A percentile compares a stretch with the other conserved stretches of the same genome.
Evolutionary conservation across 75 land plant species (phyloP).

Genomic region (Sequoia sempervirens): DNA sequence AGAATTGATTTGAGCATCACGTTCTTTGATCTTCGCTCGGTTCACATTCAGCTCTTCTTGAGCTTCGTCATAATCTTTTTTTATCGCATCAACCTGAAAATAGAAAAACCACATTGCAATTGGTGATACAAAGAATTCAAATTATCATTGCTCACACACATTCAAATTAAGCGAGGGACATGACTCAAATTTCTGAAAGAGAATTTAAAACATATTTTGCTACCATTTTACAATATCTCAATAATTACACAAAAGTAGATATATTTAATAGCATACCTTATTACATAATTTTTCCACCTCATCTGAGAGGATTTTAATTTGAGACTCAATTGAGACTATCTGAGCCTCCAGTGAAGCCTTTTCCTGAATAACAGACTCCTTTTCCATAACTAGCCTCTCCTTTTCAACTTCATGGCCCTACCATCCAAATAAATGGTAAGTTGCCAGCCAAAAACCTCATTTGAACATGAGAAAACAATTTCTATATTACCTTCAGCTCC

Average conservation of each 20-base stretch:
- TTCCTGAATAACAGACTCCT: conserved; percentile 77
- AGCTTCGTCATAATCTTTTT: conserved; percentile 53
- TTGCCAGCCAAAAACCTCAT: background rate
- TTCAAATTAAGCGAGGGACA: background rate
- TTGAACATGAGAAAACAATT: conserved; percentile 2
- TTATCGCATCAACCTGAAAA: conserved; percentile 55
- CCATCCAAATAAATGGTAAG: conserved; percentile 13
- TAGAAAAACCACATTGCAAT: background rate
- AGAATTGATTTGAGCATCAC: conserved; percentile 78
- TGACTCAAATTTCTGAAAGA: background rate
- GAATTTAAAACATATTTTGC: background rate
- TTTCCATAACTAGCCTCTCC: conserved; percentile 85
- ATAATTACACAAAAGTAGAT: background rate
- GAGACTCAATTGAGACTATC: conserved; percentile 32
- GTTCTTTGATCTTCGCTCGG: conserved; percentile 78
- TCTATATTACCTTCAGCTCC: conserved; percentile 65
- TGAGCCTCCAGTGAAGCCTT: conserved; percentile 55
- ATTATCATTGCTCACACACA: background rate
- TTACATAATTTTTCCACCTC: conserved; percentile 41
- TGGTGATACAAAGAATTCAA: background rate
- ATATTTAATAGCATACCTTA: conserved; percentile 45
- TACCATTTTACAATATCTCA: background rate
- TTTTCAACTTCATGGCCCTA: conserved; percentile 84
- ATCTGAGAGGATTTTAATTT: conserved; percentile 52
- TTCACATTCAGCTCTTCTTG: conserved; percentile 60